These are phyloP conservation scores for Leersia perrieri DNA, from an alignment of 176 grass and related monocot genomes.

Conservation along the genomic window DNA sequence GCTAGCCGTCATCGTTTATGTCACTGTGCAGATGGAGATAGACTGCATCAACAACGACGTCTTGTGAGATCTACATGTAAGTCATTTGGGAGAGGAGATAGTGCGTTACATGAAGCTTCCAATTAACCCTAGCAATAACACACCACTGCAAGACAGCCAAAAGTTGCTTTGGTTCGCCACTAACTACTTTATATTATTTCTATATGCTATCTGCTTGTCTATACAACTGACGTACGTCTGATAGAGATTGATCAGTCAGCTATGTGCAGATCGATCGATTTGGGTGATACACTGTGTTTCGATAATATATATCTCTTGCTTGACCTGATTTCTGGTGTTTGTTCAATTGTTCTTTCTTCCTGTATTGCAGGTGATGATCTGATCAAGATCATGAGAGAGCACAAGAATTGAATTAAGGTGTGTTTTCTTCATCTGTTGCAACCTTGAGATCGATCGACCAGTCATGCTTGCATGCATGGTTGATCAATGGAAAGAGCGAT, in stretches of 20 bases:
- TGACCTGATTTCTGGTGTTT: background rate
- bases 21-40: background rate
- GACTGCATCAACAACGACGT: background rate
- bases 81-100: background rate
- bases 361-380: background rate
- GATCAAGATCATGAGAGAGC: background rate
- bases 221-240: background rate
- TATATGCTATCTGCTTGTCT: background rate
- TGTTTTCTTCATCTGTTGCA: no score
- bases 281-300: background rate
- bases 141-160: background rate
- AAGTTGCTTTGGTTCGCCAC: background rate
- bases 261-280: background rate
- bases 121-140: conserved; percentile 8
- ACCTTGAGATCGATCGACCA: background rate
- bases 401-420: no score
- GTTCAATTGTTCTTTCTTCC: background rate
- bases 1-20: background rate
- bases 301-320: background rate
- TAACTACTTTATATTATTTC: background rate
- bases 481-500: conserved; percentile 63
- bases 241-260: background rate
- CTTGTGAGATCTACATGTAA: conserved; percentile 14
- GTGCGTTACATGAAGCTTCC: background rate
- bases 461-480: background rate